Evolutionary conservation across 768 basidiomycete genomes (phyloP).

Genomic region (Panellus pusillus): DNA sequence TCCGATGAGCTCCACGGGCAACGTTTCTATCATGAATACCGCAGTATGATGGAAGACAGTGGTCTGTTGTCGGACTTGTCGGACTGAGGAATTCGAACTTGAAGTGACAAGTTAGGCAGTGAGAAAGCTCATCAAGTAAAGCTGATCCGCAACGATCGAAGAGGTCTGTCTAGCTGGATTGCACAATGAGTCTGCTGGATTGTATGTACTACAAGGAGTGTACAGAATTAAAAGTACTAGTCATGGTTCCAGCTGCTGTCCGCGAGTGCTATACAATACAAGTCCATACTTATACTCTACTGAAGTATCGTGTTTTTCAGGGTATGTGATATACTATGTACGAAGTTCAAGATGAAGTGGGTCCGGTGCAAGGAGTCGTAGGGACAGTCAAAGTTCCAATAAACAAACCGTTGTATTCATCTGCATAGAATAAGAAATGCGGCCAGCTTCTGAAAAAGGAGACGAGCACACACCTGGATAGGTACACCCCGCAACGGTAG

Average conservation of each 20-base stretch:
- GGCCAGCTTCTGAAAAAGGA: not conserved
- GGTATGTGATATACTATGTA: too few relatives aligned
- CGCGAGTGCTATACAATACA: not conserved
- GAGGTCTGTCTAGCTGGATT: not conserved
- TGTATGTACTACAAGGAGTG: too few relatives aligned
- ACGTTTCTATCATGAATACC: conserved; percentile 39
- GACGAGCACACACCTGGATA: conserved; percentile 42
- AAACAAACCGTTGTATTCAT: conserved; percentile 37
- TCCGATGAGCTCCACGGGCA: conserved; percentile 79
- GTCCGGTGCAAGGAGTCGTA: conserved; percentile 30
- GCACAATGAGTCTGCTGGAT: conserved; percentile 9
- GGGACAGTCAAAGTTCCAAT: conserved; percentile 14
- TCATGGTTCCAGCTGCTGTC: not conserved
- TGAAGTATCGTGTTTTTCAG: not conserved
- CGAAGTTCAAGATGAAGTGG: conserved; percentile 14
- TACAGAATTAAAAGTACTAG: too few relatives aligned
- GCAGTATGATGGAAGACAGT: too few relatives aligned
- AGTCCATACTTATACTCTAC: too few relatives aligned
- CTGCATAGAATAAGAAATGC: conserved; percentile 32
- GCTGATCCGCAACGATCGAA: not conserved
- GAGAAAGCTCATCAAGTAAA: not conserved
- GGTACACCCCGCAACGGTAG: conserved; percentile 49
- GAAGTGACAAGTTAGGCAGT: too few relatives aligned
- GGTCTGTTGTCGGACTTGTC: too few relatives aligned
- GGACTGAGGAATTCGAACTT: too few relatives aligned